Evolutionary conservation across 2,329 filamentous ascomycete species (phyloP), one percentile per base, ranked within the genome.

Genomic region (Bipolaris cookei): DNA sequence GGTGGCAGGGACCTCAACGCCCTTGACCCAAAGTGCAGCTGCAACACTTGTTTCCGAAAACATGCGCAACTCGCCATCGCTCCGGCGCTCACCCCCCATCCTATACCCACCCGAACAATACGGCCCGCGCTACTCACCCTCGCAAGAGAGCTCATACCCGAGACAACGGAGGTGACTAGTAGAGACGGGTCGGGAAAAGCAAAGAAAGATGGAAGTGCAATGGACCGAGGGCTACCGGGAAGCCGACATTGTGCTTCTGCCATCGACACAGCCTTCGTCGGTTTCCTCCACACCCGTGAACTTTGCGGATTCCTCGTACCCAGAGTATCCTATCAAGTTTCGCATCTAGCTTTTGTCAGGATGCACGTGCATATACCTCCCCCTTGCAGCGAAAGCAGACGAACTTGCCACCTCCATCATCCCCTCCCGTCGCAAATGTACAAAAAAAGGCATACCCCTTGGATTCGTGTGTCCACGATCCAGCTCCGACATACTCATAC

Each of bases 201-300:
- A 67, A 59, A 68, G 72, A 44, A 75, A 70, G 57, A 73, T 76
- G 72, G 68, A 73, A 50, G 73, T 76, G 11, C 67, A 75, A 57
- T 76, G 72, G 72, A 71, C 70, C 7, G 68, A 69, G 23, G 65
- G 71, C 10, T 70, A 72, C 46, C 61, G 68, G 25, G 72, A 76
- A 58, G 73, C 73, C 13, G 65, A 76, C 28, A 63, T 75, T 28
- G 67, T 73, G 30, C 68, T 76, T 34, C 58, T 73, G 6, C 71
- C 71, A 7, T 66, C 63, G 10, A 73, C 69, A 34, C 66, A 67
- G 43, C 64, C 68, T 4, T 65, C 58, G 3, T 68, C 69, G n/a
- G 59, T 66, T 11, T 65, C 64, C 6, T 62, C 63, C 5, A 69
- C 68, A 21, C 67, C 69, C 23, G 64, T 67, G 4, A 59, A 66